phyloP scores from a whole-genome alignment of 306 rosid species.

The Inga oerstediana region DNA sequence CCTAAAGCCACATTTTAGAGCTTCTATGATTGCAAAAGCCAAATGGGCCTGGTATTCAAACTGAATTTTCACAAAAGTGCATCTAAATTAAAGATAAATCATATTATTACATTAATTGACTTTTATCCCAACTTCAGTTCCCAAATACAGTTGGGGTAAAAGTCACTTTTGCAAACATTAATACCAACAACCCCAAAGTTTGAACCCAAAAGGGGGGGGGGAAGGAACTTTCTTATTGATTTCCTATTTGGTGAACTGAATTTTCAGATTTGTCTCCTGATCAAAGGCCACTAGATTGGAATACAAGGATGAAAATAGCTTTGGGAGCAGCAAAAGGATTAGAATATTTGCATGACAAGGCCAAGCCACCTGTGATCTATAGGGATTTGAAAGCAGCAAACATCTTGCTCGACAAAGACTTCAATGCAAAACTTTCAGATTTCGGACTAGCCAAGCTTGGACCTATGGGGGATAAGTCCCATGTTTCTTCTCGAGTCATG shows the following conservation, averaged over 20 bases:
- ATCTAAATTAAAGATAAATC: too few relatives aligned
- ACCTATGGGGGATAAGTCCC: conserved; percentile 66
- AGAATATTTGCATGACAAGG: conserved; percentile 76
- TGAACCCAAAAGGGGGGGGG: background rate
- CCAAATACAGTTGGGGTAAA: too few relatives aligned
- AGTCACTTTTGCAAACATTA: too few relatives aligned
- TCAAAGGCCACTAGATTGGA: conserved; percentile 69
- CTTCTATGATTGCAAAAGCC: background rate
- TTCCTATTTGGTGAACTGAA: background rate
- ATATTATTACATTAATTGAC: too few relatives aligned
- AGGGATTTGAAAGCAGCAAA: conserved; percentile 92
- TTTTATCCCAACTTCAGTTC: too few relatives aligned
- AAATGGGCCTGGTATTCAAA: background rate
- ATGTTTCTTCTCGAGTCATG: conserved; percentile 96
- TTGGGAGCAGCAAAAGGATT: conserved; percentile 90
- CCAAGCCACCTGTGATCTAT: conserved; percentile 84
- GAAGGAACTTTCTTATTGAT: background rate
- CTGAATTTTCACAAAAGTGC: too few relatives aligned
- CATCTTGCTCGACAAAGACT: conserved; percentile 68
- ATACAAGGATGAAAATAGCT: conserved; percentile 76
- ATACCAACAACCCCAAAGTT: too few relatives aligned
- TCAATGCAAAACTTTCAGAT: conserved; percentile 84
- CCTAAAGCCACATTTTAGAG: background rate
- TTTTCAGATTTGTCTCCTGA: conserved; percentile 47
- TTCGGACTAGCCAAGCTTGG: conserved; percentile 93